Evolutionary conservation across 371 early-diverging fungal genomes (phyloP), one percentile per base, ranked within the genome.

Genomic region (Lichtheimia ramosa): DNA sequence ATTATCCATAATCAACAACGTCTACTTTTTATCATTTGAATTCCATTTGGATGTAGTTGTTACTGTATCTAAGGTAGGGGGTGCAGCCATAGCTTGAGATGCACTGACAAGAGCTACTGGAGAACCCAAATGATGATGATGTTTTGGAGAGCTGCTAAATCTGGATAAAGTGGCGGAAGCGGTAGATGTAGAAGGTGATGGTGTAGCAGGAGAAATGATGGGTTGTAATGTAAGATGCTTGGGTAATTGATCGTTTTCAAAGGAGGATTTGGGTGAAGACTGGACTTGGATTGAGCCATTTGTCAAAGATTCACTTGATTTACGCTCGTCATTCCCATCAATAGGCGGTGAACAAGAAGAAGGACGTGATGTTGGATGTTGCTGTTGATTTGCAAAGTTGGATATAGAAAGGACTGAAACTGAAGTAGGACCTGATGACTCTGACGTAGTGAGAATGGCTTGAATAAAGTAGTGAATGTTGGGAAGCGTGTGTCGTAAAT

Each of bases 401-500:
- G 81, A 81, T 28, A 81, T 81, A 0, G 81, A 81, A 15, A 81
- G 57, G 0, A 81, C 74, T 18, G 81, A 81, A 27, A 81, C 66
- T 3, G 77, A 71, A 1, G 73, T 74, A 14, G 77, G 74, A 14
- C 68, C 71, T 2, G 76, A 67, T 27, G 73, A 73, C 13, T 73
- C 65, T 4, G 84, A 83, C 0, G 84, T 78, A 2, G 85, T 83
- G n/a, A 84, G 66, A 13, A 85, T 59, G 5, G 80, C 79, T 65
- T 86, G 84, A 50, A 89, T 83, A 42, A 91, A 70, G 25, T 80
- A 75, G 54, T 86, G 84, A 34, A 93, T 71, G 62, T 93, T 93
- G 5, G 92, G 89, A 10, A 93, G 80, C 5, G 92, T 92, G 58
- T 88, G 80, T 18, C 92, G 84, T 7, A 93, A 77, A 67, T 93